These are phyloP conservation scores for Cajanus cajan DNA, from an alignment of 306 rosid species.

Conservation along the genomic window DNA sequence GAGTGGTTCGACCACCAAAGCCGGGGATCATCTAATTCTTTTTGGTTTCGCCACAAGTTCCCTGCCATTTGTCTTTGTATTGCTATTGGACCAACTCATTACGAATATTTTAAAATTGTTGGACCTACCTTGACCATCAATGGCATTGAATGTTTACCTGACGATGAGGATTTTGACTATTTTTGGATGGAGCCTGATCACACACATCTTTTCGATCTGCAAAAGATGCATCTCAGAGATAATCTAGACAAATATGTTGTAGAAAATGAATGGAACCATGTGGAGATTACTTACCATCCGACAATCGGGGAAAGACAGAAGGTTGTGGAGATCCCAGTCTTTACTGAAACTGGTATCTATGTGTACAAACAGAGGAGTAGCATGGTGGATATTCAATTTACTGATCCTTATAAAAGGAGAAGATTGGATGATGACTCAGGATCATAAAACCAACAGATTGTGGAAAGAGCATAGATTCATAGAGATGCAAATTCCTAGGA, in stretches of 20 bases:
- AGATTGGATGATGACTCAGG: background rate
- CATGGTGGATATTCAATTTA: background rate
- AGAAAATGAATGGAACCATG: conserved; percentile 11
- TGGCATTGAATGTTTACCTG: background rate
- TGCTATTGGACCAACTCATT: background rate
- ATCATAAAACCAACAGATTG: no score
- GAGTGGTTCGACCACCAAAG: background rate
- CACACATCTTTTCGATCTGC: background rate
- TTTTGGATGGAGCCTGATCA: background rate
- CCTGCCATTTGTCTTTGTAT: background rate
- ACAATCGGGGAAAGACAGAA: background rate
- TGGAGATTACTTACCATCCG: background rate
- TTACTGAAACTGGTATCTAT: background rate
- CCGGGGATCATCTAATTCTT: background rate
- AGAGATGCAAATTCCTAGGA: no score
- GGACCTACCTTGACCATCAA: background rate
- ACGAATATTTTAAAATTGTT: background rate
- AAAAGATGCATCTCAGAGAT: background rate
- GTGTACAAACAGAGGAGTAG: background rate
- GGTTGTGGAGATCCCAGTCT: background rate
- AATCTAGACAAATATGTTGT: background rate
- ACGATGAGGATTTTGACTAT: background rate
- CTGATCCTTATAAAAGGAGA: background rate
- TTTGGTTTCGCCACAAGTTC: conserved; percentile 7
- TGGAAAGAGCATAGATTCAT: no score